Evolutionary conservation across 495 filamentous ascomycete species (phyloP), one percentile per base, ranked within the genome.

Genomic region (Sporormia fimetaria): DNA sequence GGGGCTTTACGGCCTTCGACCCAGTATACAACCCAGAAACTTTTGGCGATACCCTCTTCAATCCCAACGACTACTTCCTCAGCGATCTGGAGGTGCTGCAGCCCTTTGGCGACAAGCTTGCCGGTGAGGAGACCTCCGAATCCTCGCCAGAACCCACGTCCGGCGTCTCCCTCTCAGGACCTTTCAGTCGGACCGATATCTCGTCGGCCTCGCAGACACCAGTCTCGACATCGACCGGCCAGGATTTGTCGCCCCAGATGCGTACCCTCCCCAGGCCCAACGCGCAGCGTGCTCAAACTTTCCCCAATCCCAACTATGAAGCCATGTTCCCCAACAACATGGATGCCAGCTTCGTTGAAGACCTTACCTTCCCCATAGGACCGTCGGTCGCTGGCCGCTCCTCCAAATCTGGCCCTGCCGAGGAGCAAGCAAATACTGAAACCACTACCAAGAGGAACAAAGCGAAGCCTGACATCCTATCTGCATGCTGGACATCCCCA

Each of bases 401-500:
- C 15, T 14, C 26, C 9, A 35, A 44, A 30, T 18, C 39, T 3
- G 42, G 10, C 23, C 33, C 28, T 17, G 21, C 15, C 17, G 24
- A 42, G 17, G 15, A n/a, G 23, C 4, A 14, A 33, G 44, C 26
- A 20, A 26, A 25, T 9, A 14, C 40, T 15, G 28, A 17, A 21
- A 55, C 47, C 4, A 47, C 42, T n/a, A 7, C 16, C 3, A 55
- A 55, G 36, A 41, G 51, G 5, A 44, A 6, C 18, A 55, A 44
- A 31, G 33, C 9, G 11, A 32, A 50, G 33, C 25, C 45, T 15
- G 54, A 57, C 33, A 37, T 40, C 24, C 16, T 51, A 1, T 54
- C 54, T 5, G 50, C 54, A 6, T 57, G 54, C 34, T 57, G 54
- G 54, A 57, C 54, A 4, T 57, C 54, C 5, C 54, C 54, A 12